Conservation (phyloP, 1,139 yeast genomes). For the Pichia sp. region DNA sequence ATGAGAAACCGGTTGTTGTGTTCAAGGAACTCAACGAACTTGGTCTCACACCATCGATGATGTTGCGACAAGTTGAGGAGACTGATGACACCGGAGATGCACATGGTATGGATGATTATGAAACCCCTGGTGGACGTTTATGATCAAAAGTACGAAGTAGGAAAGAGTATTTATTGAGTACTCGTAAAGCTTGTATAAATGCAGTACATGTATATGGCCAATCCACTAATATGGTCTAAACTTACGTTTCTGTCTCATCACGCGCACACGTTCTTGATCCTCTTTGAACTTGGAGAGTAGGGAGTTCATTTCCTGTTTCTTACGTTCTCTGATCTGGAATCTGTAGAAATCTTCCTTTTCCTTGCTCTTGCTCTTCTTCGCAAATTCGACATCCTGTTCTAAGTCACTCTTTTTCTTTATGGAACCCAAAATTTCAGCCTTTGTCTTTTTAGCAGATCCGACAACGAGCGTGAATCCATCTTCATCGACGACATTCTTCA, state of each 20-base stretch:
- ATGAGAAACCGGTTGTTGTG: slow-evolving; percentile 85
- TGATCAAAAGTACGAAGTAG: slow-evolving; percentile 15
- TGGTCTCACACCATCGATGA: slow-evolving; percentile 88
- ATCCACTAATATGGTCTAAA: slow-evolving; percentile 79
- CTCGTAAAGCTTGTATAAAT: too few species aligned
- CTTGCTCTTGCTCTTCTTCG: slow-evolving; percentile 65
- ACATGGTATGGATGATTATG: slow-evolving; percentile 18
- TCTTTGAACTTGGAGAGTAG: slow-evolving; percentile 75
- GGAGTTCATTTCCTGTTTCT: slow-evolving; percentile 89
- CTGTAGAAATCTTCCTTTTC: slow-evolving; percentile 91
- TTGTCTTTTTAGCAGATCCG: slow-evolving; percentile 76
- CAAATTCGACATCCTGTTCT: slow-evolving; percentile 40
- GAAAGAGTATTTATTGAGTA: too few species aligned
- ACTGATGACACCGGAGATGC: slow-evolving; percentile 28
- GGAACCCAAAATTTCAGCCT: slow-evolving; percentile 56
- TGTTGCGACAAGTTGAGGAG: slow-evolving; percentile 78
- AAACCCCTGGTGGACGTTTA: slow-evolving; percentile 50
- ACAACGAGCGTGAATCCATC: slow-evolving; percentile 93
- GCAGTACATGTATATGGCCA: too few species aligned
- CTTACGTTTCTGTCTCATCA: slow-evolving; percentile 72
- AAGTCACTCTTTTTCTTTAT: slow-evolving; percentile 41
- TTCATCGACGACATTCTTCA: slow-evolving; percentile 67
- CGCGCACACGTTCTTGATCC: slow-evolving; percentile 79
- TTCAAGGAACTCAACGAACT: slow-evolving; percentile 81
- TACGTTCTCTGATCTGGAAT: slow-evolving; percentile 90